A percentile compares a stretch with the other conserved stretches of the same genome.
phyloP scores from a whole-genome alignment of 257 asterid species.

The Nicotiana tomentosiformis region DNA sequence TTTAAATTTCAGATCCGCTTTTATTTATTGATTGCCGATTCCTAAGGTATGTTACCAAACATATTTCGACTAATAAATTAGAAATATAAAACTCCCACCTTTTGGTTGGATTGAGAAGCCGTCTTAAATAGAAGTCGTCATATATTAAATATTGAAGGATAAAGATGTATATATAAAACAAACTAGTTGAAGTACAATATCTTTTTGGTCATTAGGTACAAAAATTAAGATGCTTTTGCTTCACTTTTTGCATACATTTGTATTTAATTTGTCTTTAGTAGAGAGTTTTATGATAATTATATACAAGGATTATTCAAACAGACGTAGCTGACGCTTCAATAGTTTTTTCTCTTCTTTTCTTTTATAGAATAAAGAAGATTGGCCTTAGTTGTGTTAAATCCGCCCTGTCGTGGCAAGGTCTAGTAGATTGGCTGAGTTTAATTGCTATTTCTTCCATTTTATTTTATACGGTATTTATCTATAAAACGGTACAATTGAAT shows the following conservation, averaged over 20 bases:
- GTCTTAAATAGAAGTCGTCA: no score
- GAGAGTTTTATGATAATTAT: neutral
- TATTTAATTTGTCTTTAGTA: neutral
- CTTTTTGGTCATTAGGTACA: neutral
- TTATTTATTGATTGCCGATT: neutral
- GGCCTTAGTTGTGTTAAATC: neutral
- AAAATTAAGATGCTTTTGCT: neutral
- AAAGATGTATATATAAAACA: neutral
- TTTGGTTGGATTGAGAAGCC: conserved; percentile 1
- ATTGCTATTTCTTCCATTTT: no score
- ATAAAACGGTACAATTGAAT: no score
- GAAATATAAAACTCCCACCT: neutral
- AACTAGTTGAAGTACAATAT: neutral
- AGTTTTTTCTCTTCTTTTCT: neutral
- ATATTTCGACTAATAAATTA: neutral
- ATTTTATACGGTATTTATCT: no score
- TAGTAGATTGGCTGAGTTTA: neutral
- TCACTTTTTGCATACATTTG: neutral
- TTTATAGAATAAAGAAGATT: neutral
- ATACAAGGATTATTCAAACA: no score
- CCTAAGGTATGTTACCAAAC: no score
- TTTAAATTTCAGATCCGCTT: no score
- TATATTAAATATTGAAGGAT: neutral
- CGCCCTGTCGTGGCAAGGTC: neutral
- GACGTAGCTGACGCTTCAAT: neutral